Conservation (phyloP, 2,329 filamentous ascomycete species). For the Arachnomyces sp. region DNA sequence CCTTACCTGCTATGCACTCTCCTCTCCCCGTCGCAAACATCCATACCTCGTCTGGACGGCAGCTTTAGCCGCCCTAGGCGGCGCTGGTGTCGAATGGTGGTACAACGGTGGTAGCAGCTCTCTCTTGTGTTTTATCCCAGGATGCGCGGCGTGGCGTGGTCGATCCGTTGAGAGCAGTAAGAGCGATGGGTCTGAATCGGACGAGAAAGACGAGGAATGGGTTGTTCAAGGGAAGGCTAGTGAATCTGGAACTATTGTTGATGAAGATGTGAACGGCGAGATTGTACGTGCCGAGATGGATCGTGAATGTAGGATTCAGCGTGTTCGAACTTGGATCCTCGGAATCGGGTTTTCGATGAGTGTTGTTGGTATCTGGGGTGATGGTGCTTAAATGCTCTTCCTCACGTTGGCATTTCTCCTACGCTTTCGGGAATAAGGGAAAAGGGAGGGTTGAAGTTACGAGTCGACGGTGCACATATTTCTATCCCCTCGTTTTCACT, state of each 20-base stretch:
- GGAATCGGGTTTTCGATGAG: constrained; percentile 38
- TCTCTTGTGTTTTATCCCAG: constrained; percentile 10
- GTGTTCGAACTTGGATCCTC: constrained; percentile 29
- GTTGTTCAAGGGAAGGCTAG: constrained; percentile 24
- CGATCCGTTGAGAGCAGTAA: constrained; percentile 8
- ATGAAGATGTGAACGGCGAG: constrained; percentile 38
- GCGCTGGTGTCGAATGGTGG: constrained; percentile 56
- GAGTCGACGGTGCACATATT: no score
- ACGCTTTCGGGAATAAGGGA: neutral
- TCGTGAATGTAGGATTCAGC: constrained; percentile 32
- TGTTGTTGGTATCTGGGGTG: constrained; percentile 43
- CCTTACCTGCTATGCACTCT: constrained; percentile 67
- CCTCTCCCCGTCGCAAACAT: constrained; percentile 66
- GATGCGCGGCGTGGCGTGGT: no score
- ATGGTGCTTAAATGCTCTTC: constrained; percentile 23
- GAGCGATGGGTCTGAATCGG: constrained; percentile 21
- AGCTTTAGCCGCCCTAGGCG: constrained; percentile 45
- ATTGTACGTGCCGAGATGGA: constrained; percentile 37
- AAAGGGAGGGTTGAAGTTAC: no score
- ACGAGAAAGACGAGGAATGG: constrained; percentile 29
- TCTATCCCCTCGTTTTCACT: no score
- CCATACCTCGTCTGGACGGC: constrained; percentile 86
- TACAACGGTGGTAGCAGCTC: constrained; percentile 48
- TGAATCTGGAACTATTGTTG: constrained; percentile 9
- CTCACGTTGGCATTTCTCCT: constrained; percentile 6